Base-by-base conservation (phyloP, 257 asterid species). In the Fraxinus pennsylvanica region DNA sequence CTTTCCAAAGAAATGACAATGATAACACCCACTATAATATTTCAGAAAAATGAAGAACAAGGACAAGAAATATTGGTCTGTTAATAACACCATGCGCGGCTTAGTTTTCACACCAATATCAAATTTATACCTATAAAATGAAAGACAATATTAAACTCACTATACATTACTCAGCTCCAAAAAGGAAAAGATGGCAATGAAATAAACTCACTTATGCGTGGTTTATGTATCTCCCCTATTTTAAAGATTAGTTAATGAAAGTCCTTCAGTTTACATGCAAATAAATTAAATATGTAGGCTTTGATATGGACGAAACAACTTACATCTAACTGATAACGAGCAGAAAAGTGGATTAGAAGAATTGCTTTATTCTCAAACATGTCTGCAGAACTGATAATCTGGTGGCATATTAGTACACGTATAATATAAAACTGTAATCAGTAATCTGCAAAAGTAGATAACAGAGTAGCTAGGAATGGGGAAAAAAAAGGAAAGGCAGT, bases 291-390 rank as follows among this genome's bases (percentile, higher is more conserved):
- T 68, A 29, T 76, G 76, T 47, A 36, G 74, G 74, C 41, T 19
- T 12, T 1, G 72, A 61, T 72, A 61, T 71, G 73, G 74, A 68
- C 25, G 50, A 47, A 47, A 73, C 36, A 50, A 74, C 96, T 93
- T 87, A 90, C 99, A 71, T 96, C 91, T 75, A 92, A 80, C 68
- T 92, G 90, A 86, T 92, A 93, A 33, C 99, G 99, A 74, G 99
- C 97, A 54, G 99, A 96, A 77, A 96, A 96, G 89, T 96, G 98
- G 79, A 93, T 96, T 14, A 96, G 88, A 35, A 96, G 94, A 89
- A 96, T 91, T 52, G 98, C 96, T 88, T 92, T 93, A 88, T 96
- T 96, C 86, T 88, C 84, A 82, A 96, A 93, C 87, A 69, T 79
- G 59, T 90, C 94, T 7, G 96, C 98, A 30, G 87, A 76, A 54